Evolutionary conservation across 129 eudicot species (phyloP).

Genomic region (sunflower (Helianthus annuus)): HanXRQr2.0-SUNRISE NC_035442.2:111277821-111278320

Average conservation of each 20-base stretch:
- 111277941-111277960: conserved; percentile 58
- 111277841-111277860: conserved; percentile 90
- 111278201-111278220: conserved; percentile 10
- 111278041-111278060: conserved; percentile 73
- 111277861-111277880: conserved; percentile 68
- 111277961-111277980: conserved; percentile 69
- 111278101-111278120: conserved; percentile 17
- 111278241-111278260: background rate
- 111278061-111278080: conserved; percentile 46
- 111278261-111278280: background rate
- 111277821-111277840: conserved; percentile 71
- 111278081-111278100: conserved; percentile 76
- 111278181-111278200: too few relatives aligned
- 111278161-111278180: too few relatives aligned
- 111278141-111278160: background rate
- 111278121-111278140: conserved; percentile 5
- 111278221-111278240: conserved; percentile 2
- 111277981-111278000: conserved; percentile 81
- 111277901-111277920: conserved; percentile 63
- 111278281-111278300: conserved; percentile 3
- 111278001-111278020: conserved; percentile 86
- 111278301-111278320: conserved; percentile 14
- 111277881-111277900: conserved; percentile 80
- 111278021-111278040: conserved; percentile 81
- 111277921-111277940: conserved; percentile 59